phyloP scores from a whole-genome alignment of 106 monocot genomes.

The Dendrobium catenatum region DNA sequence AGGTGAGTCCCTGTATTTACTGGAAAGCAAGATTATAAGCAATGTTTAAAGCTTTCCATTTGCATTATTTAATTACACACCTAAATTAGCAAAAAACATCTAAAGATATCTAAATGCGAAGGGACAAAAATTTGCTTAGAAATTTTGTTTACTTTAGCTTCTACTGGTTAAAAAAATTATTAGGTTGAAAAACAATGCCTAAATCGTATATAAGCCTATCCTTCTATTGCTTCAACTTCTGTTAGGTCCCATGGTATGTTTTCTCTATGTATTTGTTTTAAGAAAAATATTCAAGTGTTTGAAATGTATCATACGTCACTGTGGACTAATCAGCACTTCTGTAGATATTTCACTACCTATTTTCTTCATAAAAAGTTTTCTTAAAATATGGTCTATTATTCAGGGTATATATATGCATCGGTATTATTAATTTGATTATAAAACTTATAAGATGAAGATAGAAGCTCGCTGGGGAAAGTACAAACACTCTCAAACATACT shows the following conservation, averaged over 20 bases:
- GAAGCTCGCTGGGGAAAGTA: no score
- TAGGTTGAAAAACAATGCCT: neutral
- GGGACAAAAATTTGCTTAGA: neutral
- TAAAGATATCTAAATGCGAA: neutral
- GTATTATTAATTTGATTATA: no score
- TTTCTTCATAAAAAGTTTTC: neutral
- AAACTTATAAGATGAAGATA: no score
- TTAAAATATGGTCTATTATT: neutral
- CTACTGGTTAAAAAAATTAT: neutral
- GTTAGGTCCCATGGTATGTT: neutral
- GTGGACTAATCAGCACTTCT: neutral
- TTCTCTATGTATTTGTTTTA: neutral
- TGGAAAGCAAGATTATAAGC: neutral
- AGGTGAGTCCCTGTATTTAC: neutral
- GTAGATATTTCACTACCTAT: constrained; percentile 1
- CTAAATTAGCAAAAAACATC: neutral
- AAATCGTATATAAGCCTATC: neutral
- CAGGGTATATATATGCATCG: no score
- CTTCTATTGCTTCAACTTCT: neutral
- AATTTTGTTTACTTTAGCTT: neutral
- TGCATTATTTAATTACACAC: neutral
- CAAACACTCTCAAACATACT: no score
- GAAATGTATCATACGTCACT: neutral
- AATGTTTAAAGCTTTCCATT: neutral
- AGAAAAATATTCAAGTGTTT: neutral